These are phyloP conservation scores for Lipomyces yamadae DNA, from an alignment of 805 yeast genomes.

Conservation along the genomic window DNA sequence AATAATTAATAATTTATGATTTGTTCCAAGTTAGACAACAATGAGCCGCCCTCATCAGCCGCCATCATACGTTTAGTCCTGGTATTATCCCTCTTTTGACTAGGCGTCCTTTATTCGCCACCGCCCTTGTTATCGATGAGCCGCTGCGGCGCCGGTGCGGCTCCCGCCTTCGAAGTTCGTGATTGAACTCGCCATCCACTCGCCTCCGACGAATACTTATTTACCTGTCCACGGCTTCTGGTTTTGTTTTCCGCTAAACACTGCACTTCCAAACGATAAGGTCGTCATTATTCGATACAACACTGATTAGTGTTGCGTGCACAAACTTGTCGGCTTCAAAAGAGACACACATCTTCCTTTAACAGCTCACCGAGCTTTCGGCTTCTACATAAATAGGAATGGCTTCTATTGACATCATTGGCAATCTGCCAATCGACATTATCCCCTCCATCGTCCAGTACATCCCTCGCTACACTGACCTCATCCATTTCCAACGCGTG, in stretches of 20 bases:
- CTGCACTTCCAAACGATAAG: not conserved
- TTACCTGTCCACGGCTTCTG: not conserved
- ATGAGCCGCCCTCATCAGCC: too few species aligned
- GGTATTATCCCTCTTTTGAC: too few species aligned
- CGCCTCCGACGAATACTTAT: not conserved
- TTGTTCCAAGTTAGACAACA: too few species aligned
- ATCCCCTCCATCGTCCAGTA: conserved; percentile 31
- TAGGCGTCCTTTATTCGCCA: not conserved
- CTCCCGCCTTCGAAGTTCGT: not conserved
- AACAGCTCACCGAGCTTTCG: too few species aligned
- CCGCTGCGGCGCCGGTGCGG: not conserved
- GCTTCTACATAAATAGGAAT: not conserved
- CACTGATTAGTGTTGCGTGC: not conserved
- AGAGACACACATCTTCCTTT: too few species aligned
- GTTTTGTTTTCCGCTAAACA: not conserved
- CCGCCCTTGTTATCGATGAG: not conserved
- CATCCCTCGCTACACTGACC: conserved; percentile 33
- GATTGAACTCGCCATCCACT: not conserved
- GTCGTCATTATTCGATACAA: not conserved
- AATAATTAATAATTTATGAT: too few species aligned
- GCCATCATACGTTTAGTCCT: not conserved
- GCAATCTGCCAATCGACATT: conserved; percentile 33
- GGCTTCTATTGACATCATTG: conserved; percentile 27
- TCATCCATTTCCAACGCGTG: conserved; percentile 32
- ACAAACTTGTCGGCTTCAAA: not conserved